Evolutionary conservation across 140 eudicot species (phyloP).

Genomic region (Ambrosia hybrid): DNA sequence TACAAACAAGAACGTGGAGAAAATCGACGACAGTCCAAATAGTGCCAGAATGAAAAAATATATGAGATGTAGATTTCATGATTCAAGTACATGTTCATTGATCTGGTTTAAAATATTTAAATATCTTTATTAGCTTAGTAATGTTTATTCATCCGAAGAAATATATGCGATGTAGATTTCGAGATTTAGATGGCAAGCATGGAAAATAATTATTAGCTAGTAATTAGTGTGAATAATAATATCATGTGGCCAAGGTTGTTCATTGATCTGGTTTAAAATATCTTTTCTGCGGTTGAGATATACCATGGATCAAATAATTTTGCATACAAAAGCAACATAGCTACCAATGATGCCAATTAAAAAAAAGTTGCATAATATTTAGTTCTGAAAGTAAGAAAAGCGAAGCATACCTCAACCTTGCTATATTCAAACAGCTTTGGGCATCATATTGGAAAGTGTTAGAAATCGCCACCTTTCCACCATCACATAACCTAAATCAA

Average conservation of each 20-base stretch:
- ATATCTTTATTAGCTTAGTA: too few species aligned
- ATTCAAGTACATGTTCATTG: constrained; percentile 19
- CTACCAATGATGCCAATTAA: background rate
- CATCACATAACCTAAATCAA: too few species aligned
- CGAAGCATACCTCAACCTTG: constrained; percentile 24
- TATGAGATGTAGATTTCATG: constrained; percentile 23
- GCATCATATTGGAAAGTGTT: too few species aligned
- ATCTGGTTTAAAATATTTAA: too few species aligned
- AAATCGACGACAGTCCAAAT: constrained; percentile 6
- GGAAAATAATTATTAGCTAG: constrained; percentile 15
- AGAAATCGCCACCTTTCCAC: too few species aligned
- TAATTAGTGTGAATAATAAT: constrained; percentile 9
- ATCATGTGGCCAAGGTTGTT: background rate
- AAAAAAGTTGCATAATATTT: background rate
- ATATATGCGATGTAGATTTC: constrained; percentile 23
- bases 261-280: background rate
- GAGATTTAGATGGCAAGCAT: constrained; percentile 9
- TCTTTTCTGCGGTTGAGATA: constrained; percentile 1
- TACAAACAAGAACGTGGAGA: background rate
- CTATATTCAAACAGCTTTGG: too few species aligned
- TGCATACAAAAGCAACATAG: constrained; percentile 4
- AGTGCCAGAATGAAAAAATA: constrained; percentile 10
- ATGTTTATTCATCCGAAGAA: background rate
- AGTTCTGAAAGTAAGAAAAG: constrained; percentile 13
- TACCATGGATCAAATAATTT: constrained; percentile 1